Base-by-base conservation (phyloP, 495 filamentous ascomycete genomes). In the Xeromyces bisporus region DNA sequence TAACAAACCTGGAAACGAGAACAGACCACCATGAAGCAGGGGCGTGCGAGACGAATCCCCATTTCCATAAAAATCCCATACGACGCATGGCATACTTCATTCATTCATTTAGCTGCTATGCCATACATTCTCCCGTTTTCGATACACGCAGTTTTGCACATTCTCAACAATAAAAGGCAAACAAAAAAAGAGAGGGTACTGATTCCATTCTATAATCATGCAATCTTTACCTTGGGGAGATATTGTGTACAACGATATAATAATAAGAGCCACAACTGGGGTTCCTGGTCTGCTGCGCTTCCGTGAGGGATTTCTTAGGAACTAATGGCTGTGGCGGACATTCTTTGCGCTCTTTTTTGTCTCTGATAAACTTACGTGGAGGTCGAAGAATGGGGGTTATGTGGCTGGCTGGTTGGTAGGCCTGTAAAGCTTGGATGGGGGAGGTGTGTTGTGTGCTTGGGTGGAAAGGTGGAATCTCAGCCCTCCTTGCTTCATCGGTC, bases 321-420 rank as follows among this genome's bases (percentile, higher is more conserved):
- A 56, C 58, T 41, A 64, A 64, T 61, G 60, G 60, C 60, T 50
- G 47, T 47, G 58, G 58, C 49, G 41, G 18, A 62, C 40, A 64
- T 37, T n/a, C n/a, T n/a, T n/a, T n/a, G n/a, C n/a, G n/a, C n/a
- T n/a, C n/a, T n/a, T n/a, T n/a, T 28, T 33, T 13, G 4, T 28
- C 15, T 10, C 27, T n/a, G n/a, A n/a, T n/a, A n/a, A n/a, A n/a
- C n/a, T n/a, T n/a, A 7, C 26, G 36, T 20, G 33, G 32, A 20
- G 28, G 15, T 14, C 39, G 40, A 41, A 43, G 44, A 36, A 46
- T 46, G 15, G 35, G 32, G 29, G 26, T 27, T 30, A 32, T 21
- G 23, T 34, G 28, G 15, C 34, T 24, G 41, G 21, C 32, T 26
- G 5, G 15, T 26, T 25, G 21, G n/a, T n/a, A n/a, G n/a, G n/a